Evolutionary conservation across 176 grass and related monocot genomes (phyloP).

Genomic region (Secale cereale): DNA sequence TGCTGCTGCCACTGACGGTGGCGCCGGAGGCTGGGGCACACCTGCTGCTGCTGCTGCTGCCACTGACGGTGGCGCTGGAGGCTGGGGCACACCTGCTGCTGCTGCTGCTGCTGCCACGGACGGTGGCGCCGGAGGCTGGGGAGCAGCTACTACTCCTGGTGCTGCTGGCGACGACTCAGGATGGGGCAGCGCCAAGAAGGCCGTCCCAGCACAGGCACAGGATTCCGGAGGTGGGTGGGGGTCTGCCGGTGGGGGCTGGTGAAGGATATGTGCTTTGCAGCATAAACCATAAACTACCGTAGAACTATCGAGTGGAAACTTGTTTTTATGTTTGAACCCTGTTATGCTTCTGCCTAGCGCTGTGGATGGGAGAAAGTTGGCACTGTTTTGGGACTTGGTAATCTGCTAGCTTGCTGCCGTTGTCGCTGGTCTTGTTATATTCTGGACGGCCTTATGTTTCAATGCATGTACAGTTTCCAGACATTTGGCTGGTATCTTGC

Average conservation of each 20-base stretch:
- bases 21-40: constrained; percentile 21
- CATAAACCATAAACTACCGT: neutral
- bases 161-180: constrained; percentile 20
- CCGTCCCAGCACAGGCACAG: constrained; percentile 41
- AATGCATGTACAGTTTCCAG: constrained; percentile 28
- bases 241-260: constrained; percentile 30
- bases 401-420: neutral
- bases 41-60: neutral
- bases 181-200: constrained; percentile 45
- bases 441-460: neutral
- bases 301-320: neutral
- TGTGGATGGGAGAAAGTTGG: neutral
- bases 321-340: neutral
- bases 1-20: neutral
- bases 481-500: neutral
- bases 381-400: neutral
- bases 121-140: constrained; percentile 14
- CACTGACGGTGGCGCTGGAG: neutral
- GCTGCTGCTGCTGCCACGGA: neutral
- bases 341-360: neutral
- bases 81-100: constrained; percentile 13
- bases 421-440: neutral
- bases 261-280: constrained; percentile 7
- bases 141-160: neutral
- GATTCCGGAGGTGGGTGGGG: constrained; percentile 44